Evolutionary conservation across 805 yeast genomes (phyloP).

Genomic region (Ogataea haglerorum): DNA sequence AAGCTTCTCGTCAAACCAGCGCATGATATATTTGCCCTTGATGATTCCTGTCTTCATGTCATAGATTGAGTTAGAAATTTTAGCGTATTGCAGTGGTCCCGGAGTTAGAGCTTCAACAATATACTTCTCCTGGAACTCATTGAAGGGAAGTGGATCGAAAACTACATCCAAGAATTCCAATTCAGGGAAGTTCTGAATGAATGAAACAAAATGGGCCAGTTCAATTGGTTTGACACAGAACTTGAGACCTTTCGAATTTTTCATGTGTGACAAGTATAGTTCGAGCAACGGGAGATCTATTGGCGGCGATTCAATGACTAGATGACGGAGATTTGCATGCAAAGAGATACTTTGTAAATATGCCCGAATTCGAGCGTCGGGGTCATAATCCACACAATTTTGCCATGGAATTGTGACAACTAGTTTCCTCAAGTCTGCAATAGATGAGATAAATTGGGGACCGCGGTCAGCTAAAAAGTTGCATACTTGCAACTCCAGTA

Average conservation of each 20-base stretch:
- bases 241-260: neutral
- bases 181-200: neutral
- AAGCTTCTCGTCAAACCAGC: conserved; percentile 25
- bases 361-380: neutral
- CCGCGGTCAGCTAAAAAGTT: conserved; percentile 11
- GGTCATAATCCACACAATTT: conserved; percentile 6
- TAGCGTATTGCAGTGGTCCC: conserved; percentile 15
- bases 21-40: conserved; percentile 22
- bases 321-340: neutral
- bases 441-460: conserved; percentile 7
- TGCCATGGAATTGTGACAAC: conserved; percentile 18
- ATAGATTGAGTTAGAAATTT: conserved; percentile 20
- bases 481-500: conserved; percentile 20
- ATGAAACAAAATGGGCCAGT: neutral
- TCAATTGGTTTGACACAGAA: neutral
- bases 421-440: conserved; percentile 16
- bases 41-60: conserved; percentile 14
- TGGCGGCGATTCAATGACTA: neutral
- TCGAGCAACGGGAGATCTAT: neutral
- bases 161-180: conserved; percentile 3
- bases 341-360: neutral
- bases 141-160: neutral
- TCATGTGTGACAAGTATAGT: neutral
- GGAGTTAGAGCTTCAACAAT: neutral
- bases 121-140: neutral